phyloP scores from a whole-genome alignment of 768 basidiomycete genomes.

The Cyclocybe aegerita region DNA sequence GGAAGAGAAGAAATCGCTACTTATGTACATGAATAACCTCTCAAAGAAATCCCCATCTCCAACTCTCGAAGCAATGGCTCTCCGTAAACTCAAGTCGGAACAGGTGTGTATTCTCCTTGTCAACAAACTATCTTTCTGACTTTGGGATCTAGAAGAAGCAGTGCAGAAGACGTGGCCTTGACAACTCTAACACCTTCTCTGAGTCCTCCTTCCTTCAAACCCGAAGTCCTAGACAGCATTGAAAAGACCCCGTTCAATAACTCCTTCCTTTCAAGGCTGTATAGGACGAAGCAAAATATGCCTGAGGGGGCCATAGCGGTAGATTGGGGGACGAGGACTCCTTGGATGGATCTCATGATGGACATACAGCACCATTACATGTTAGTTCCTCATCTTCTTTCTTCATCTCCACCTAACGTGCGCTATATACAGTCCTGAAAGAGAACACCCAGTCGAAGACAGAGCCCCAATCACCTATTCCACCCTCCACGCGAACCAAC shows the following conservation, averaged over 20 bases:
- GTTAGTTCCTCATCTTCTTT: conserved; percentile 32
- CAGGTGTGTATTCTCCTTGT: conserved; percentile 27
- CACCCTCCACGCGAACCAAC: conserved; percentile 55
- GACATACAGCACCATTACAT: conserved; percentile 68
- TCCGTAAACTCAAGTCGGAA: conserved; percentile 47
- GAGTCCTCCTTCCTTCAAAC: conserved; percentile 21
- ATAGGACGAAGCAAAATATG: conserved; percentile 35
- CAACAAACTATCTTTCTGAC: conserved; percentile 2
- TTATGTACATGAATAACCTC: conserved; percentile 22
- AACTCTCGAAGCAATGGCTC: conserved; percentile 29
- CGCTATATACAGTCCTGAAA: conserved; percentile 47
- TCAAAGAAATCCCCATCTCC: conserved; percentile 17
- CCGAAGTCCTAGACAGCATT: conserved; percentile 47
- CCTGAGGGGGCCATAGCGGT: conserved; percentile 48
- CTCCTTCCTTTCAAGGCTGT: conserved; percentile 68
- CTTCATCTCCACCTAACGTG: neutral
- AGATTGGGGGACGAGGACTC: conserved; percentile 71
- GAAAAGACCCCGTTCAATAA: conserved; percentile 60
- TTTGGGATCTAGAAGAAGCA: conserved; percentile 24
- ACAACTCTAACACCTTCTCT: conserved; percentile 33
- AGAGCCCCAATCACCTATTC: conserved; percentile 62
- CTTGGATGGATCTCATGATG: conserved; percentile 76
- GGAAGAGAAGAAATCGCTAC: conserved; percentile 20
- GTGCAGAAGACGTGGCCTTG: conserved; percentile 26
- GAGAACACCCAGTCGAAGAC: conserved; percentile 40